phyloP scores from a whole-genome alignment of 1,284 basidiomycete species.

The Kwoniella shivajii region DNA sequence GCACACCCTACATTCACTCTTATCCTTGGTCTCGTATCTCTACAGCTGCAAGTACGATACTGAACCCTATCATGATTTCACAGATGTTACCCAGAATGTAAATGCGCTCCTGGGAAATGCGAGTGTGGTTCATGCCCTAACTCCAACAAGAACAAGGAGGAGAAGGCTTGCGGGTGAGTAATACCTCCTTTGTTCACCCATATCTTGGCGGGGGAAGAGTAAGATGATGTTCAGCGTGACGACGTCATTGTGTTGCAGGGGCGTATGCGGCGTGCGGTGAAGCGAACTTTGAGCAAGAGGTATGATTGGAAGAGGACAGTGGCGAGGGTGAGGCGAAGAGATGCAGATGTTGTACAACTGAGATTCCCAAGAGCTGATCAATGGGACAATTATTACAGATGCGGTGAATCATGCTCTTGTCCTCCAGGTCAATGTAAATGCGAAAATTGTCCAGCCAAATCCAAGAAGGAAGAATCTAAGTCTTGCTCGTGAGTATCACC shows the following conservation, averaged over 20 bases:
- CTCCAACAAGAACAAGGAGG: constrained; percentile 21
- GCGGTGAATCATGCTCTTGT: constrained; percentile 26
- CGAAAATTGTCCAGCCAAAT: constrained; percentile 23
- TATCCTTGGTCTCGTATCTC: not conserved
- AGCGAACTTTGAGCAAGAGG: not conserved
- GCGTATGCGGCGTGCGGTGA: not conserved
- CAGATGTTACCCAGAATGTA: constrained; percentile 23
- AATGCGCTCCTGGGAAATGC: constrained; percentile 31
- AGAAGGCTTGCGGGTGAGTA: constrained; percentile 16
- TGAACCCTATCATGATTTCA: not conserved
- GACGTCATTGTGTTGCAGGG: not conserved
- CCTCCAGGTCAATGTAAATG: constrained; percentile 35
- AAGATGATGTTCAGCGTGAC: constrained; percentile 8
- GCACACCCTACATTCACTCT: not conserved
- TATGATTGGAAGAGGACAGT: not conserved
- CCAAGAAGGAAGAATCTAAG: constrained; percentile 6
- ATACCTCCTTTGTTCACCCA: not conserved
- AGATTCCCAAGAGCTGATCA: not conserved
- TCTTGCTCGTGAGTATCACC: constrained; percentile 5
- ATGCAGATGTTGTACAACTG: not conserved
- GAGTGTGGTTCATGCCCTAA: constrained; percentile 24
- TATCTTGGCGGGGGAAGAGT: not conserved
- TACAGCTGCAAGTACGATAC: not conserved
- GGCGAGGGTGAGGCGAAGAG: constrained; percentile 3
- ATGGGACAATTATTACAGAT: constrained; percentile 3